A percentile compares a stretch with the other conserved stretches of the same genome.
phyloP scores from a whole-genome alignment of 2,329 filamentous ascomycete genomes.

The Paraphoma sp. region DNA sequence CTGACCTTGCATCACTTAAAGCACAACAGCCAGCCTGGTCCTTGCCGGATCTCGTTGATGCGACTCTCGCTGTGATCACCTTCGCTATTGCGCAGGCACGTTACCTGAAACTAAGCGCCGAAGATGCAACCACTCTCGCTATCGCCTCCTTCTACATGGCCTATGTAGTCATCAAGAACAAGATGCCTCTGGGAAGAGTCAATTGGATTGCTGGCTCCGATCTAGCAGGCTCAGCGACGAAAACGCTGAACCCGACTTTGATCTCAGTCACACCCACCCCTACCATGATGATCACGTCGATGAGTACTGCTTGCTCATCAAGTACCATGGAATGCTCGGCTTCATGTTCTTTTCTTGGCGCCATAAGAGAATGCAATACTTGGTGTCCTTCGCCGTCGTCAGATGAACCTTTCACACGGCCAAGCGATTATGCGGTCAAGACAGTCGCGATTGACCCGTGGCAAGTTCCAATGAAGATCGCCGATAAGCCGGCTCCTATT shows the following conservation, averaged over 20 bases:
- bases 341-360: too few relatives aligned
- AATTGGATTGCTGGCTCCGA: slow-evolving; percentile 4
- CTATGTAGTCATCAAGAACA: neutral
- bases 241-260: neutral
- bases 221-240: neutral
- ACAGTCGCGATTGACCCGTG: slow-evolving; percentile 6
- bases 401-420: neutral
- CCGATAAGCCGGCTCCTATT: too few relatives aligned
- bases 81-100: neutral
- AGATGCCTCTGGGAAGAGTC: neutral
- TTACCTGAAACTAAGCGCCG: neutral
- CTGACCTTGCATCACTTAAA: neutral
- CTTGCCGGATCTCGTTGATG: neutral
- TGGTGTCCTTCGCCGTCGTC: slow-evolving; percentile 3
- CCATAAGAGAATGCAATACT: too few relatives aligned
- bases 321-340: neutral
- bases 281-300: neutral
- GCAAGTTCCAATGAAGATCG: too few relatives aligned
- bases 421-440: slow-evolving; percentile 3
- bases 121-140: neutral
- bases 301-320: neutral
- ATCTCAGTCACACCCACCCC: neutral
- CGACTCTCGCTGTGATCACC: neutral
- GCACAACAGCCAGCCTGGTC: slow-evolving; percentile 1
- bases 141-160: slow-evolving; percentile 2